Conservation (phyloP, 352 stramenopile genomes). For the Phytophthora syringae region DNA sequence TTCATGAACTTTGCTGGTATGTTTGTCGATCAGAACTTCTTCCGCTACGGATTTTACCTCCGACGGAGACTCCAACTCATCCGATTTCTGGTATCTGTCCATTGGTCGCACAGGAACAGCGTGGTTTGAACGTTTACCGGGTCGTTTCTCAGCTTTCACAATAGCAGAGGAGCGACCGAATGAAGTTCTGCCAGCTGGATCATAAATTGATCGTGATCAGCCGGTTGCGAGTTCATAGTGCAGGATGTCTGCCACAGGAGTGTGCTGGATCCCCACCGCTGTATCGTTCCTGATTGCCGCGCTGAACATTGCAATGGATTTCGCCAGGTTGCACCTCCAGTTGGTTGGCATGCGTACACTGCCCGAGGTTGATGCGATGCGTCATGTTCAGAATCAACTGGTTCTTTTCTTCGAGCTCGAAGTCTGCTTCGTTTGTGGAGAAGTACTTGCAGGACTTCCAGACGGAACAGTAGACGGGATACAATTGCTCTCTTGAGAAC, state of each 20-base stretch:
- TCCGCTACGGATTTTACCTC: conserved; percentile 6
- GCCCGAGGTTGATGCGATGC: conserved; percentile 27
- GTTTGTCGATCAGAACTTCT: conserved; percentile 59
- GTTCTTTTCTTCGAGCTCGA: conserved; percentile 88
- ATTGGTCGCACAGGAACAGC: background rate
- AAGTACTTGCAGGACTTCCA: too few species aligned
- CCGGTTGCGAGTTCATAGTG: background rate
- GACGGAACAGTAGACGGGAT: too few species aligned
- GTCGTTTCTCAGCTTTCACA: background rate
- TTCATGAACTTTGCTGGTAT: conserved; percentile 72
- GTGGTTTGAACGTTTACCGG: background rate
- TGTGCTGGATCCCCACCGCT: background rate
- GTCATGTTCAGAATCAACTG: conserved; percentile 58
- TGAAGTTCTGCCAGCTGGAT: background rate
- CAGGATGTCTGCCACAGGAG: conserved; percentile 12
- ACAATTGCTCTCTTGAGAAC: too few species aligned
- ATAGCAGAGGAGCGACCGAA: background rate
- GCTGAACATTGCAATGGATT: conserved; percentile 7
- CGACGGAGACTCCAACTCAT: background rate
- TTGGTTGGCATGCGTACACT: conserved; percentile 8
- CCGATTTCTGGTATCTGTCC: background rate
- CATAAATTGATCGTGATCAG: background rate
- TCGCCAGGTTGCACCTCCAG: conserved; percentile 2
- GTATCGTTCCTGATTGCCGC: too few species aligned
- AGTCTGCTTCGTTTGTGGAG: too few species aligned